These are phyloP conservation scores for Sapria himalayana DNA, from an alignment of 345 rosid genomes.

Conservation along the genomic window DNA sequence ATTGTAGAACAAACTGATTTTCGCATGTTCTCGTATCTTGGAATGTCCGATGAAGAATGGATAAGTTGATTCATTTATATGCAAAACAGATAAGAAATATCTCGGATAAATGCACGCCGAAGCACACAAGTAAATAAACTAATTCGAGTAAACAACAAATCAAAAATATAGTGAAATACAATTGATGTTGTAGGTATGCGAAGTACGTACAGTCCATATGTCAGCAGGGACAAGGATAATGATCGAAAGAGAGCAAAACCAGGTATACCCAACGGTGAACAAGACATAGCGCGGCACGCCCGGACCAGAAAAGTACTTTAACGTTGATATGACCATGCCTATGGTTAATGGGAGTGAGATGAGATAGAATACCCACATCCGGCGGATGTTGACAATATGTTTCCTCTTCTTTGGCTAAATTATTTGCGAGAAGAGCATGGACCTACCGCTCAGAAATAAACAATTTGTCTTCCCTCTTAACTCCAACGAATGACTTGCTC, in stretches of 20 bases:
- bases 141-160: not conserved
- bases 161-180: too few species aligned
- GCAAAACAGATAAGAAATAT: too few species aligned
- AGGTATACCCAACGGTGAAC: slow-evolving; percentile 85
- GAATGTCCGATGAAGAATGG: too few species aligned
- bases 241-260: slow-evolving; percentile 94
- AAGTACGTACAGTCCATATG: slow-evolving; percentile 59
- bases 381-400: too few species aligned
- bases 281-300: slow-evolving; percentile 82
- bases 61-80: too few species aligned
- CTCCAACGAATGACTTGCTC: too few species aligned
- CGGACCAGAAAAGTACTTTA: slow-evolving; percentile 84
- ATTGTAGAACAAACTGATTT: too few species aligned
- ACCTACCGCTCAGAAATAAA: not conserved
- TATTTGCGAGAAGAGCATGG: too few species aligned
- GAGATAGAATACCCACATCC: slow-evolving; percentile 98
- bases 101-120: too few species aligned
- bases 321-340: slow-evolving; percentile 67
- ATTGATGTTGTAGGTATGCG: not conserved
- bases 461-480: not conserved
- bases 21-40: too few species aligned
- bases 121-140: not conserved
- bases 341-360: slow-evolving; percentile 92
- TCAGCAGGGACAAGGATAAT: slow-evolving; percentile 96
- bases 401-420: too few species aligned